Percentiles rank a stretch among this genome's conserved stretches.
Evolutionary conservation across 345 rosid genomes (phyloP).

Genomic region (Zanthoxylum bungeanum): DNA sequence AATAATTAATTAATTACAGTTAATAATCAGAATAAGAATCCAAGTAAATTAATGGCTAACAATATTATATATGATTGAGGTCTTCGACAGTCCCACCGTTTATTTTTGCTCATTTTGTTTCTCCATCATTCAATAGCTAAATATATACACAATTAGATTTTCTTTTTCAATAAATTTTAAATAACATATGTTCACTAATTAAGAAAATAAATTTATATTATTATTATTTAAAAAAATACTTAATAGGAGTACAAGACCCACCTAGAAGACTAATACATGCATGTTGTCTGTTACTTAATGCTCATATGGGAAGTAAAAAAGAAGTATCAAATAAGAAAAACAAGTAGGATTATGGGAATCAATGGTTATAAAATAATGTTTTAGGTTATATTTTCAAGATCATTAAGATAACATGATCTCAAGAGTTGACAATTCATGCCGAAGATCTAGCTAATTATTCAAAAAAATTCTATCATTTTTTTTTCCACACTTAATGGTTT

Average conservation of each 20-base stretch:
- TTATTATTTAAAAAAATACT: background rate
- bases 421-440: background rate
- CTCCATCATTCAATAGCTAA: background rate
- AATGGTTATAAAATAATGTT: background rate
- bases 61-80: background rate
- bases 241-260: background rate
- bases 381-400: background rate
- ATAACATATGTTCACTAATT: background rate
- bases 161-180: background rate
- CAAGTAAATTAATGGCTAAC: background rate
- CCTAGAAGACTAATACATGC: background rate
- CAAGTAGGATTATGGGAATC: background rate
- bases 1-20: background rate
- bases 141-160: background rate
- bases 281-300: background rate
- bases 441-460: background rate
- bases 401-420: background rate
- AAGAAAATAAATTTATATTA: background rate
- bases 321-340: background rate
- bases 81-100: background rate
- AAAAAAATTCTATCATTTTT: background rate
- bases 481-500: background rate
- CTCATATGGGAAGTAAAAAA: background rate
- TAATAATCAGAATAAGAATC: background rate
- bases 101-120: background rate